These are phyloP conservation scores for Beauveria pseudobassiana DNA, from an alignment of 2,329 filamentous ascomycete genomes.

Conservation along the genomic window DNA sequence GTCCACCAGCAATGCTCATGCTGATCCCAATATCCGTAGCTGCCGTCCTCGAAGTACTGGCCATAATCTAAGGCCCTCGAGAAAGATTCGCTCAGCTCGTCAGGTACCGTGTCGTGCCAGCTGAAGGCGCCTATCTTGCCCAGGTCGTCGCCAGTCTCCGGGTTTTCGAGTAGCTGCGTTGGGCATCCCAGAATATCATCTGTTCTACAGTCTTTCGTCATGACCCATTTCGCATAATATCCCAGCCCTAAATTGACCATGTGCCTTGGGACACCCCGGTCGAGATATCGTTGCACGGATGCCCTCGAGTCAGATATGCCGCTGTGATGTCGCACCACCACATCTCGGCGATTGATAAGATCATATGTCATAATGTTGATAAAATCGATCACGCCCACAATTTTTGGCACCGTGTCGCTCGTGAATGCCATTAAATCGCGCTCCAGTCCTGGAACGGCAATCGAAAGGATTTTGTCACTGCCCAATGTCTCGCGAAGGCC, in stretches of 20 bases:
- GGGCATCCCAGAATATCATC: conserved; percentile 43
- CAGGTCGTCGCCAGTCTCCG: conserved; percentile 46
- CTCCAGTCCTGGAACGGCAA: conserved; percentile 59
- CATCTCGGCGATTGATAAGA: conserved; percentile 62
- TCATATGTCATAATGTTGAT: conserved; percentile 67
- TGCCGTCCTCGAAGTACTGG: conserved; percentile 50
- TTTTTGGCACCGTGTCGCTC: conserved; percentile 45
- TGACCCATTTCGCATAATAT: conserved; percentile 62
- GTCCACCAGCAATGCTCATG: conserved; percentile 61
- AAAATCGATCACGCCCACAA: conserved; percentile 54
- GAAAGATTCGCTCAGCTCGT: conserved; percentile 50
- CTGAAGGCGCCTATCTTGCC: conserved; percentile 53
- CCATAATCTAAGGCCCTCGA: conserved; percentile 44
- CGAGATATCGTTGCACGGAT: conserved; percentile 52
- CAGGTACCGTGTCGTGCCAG: conserved; percentile 48
- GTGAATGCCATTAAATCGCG: conserved; percentile 64
- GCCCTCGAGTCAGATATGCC: conserved; percentile 49
- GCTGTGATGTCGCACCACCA: conserved; percentile 55
- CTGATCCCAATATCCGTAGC: conserved; percentile 61
- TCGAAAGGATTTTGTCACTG: conserved; percentile 50
- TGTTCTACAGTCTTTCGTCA: conserved; percentile 37
- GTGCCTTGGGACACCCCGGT: conserved; percentile 39
- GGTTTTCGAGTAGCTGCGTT: conserved; percentile 50
- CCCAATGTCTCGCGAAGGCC: conserved; percentile 53
- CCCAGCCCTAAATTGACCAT: conserved; percentile 58